These are phyloP conservation scores for Boletus eberwhitei DNA, from an alignment of 768 basidiomycete species.

Conservation along the genomic window DNA sequence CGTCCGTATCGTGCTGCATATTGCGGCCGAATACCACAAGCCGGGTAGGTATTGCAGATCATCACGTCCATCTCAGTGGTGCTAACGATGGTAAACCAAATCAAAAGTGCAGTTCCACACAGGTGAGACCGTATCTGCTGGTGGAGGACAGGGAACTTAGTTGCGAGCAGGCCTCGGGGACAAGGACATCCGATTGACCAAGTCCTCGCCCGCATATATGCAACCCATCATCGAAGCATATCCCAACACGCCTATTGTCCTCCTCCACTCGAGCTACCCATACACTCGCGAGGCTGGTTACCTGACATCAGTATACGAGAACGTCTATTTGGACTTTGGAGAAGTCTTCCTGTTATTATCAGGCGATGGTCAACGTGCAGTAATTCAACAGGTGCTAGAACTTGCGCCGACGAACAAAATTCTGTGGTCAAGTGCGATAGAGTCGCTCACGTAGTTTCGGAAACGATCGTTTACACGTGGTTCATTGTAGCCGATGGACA, in stretches of 20 bases:
- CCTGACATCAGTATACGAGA: slow-evolving; percentile 64
- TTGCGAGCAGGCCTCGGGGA: slow-evolving; percentile 55
- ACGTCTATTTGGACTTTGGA: slow-evolving; percentile 79
- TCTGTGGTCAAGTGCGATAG: slow-evolving; percentile 69
- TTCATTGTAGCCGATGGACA: slow-evolving; percentile 19
- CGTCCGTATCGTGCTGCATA: slow-evolving; percentile 50
- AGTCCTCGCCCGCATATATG: slow-evolving; percentile 61
- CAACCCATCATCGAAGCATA: slow-evolving; percentile 66
- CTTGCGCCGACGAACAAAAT: slow-evolving; percentile 75
- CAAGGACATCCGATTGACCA: slow-evolving; percentile 57
- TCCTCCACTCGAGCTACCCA: slow-evolving; percentile 77
- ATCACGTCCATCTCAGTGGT: background rate
- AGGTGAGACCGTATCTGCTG: slow-evolving; percentile 25
- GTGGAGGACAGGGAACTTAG: background rate
- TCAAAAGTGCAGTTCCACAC: slow-evolving; percentile 78
- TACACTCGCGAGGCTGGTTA: slow-evolving; percentile 78
- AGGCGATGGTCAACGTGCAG: slow-evolving; percentile 53
- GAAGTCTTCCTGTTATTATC: slow-evolving; percentile 73
- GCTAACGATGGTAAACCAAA: background rate
- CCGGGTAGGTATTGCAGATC: slow-evolving; percentile 46
- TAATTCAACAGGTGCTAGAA: slow-evolving; percentile 65
- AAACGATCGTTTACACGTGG: background rate
- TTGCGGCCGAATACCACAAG: slow-evolving; percentile 51
- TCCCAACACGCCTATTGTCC: slow-evolving; percentile 57
- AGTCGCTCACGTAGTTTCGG: background rate